Percentiles rank a stretch among this genome's conserved stretches.
phyloP scores from a whole-genome alignment of 1,284 basidiomycete genomes.

The Cystobasidium pallidum region DNA sequence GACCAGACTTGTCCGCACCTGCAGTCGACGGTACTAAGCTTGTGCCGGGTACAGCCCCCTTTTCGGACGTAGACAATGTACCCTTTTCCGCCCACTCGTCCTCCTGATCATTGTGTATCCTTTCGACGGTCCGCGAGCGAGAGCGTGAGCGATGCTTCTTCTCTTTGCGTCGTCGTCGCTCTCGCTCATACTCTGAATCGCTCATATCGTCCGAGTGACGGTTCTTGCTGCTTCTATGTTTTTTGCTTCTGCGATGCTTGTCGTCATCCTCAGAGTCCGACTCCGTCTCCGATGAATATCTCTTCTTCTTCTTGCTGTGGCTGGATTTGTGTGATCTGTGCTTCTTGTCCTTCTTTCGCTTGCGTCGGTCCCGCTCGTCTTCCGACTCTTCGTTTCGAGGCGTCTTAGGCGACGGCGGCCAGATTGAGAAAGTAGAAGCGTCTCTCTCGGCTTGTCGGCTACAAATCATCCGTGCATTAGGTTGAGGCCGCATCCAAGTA shows the following conservation, averaged over 20 bases:
- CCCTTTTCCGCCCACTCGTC: constrained; percentile 53
- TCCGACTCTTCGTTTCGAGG: constrained; percentile 57
- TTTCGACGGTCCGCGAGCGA: constrained; percentile 12
- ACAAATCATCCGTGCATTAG: constrained; percentile 1
- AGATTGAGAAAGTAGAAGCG: constrained; percentile 67
- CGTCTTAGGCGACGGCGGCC: constrained; percentile 79
- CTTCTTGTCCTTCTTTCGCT: constrained; percentile 44
- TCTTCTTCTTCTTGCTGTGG: constrained; percentile 27
- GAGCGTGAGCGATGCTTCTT: constrained; percentile 21
- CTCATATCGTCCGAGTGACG: constrained; percentile 54
- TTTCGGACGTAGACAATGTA: background rate
- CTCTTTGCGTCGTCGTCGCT: constrained; percentile 50
- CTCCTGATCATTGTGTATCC: constrained; percentile 42
- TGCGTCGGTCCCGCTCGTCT: constrained; percentile 30
- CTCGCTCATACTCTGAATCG: constrained; percentile 55
- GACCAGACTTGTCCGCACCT: constrained; percentile 25
- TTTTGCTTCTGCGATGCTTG: constrained; percentile 25
- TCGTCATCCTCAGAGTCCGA: constrained; percentile 41
- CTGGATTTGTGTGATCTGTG: constrained; percentile 33
- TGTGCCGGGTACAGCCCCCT: constrained; percentile 2
- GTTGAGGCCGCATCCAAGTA: too few relatives aligned
- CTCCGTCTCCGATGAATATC: constrained; percentile 36
- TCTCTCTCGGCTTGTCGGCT: constrained; percentile 78
- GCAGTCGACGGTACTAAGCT: constrained; percentile 23
- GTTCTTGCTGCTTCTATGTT: constrained; percentile 32